Evolutionary conservation across 352 stramenopile species (phyloP).

Genomic region (Phytophthora foliorum): DNA sequence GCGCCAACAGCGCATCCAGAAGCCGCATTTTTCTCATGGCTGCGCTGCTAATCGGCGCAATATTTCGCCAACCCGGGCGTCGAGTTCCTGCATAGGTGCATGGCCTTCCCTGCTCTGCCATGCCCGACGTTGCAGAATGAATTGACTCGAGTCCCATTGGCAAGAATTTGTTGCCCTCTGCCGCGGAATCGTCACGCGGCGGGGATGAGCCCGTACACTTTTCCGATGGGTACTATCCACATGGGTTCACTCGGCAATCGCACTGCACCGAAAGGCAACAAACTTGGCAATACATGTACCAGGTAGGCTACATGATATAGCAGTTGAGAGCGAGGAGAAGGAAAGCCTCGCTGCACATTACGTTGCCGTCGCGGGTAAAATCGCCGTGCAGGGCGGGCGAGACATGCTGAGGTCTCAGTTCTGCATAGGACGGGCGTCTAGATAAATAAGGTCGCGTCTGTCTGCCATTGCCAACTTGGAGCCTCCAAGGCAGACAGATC

Average conservation of each 20-base stretch:
- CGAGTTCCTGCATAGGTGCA: not conserved
- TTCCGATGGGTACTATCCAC: constrained; percentile 9
- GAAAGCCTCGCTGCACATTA: not conserved
- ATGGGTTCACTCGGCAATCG: constrained; percentile 15
- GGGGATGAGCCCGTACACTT: not conserved
- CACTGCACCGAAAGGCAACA: constrained; percentile 17
- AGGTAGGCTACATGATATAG: no score
- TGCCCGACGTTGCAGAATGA: no score
- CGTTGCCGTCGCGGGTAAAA: no score
- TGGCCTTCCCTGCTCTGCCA: not conserved
- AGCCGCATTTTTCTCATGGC: constrained; percentile 27
- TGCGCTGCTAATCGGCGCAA: constrained; percentile 18
- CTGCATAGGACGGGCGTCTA: not conserved
- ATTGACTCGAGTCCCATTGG: not conserved
- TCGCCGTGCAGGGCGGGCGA: not conserved
- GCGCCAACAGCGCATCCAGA: not conserved
- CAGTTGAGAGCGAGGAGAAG: not conserved
- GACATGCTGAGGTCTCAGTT: constrained; percentile 5
- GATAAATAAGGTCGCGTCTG: constrained; percentile 14
- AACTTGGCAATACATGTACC: no score
- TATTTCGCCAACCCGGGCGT: constrained; percentile 4
- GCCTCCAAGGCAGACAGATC: no score
- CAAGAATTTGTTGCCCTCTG: not conserved
- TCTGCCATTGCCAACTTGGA: not conserved
- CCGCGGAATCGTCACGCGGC: constrained; percentile 5